Evolutionary conservation across 139 green algal species (phyloP).

Genomic region (Asterochloris sp.): DNA sequence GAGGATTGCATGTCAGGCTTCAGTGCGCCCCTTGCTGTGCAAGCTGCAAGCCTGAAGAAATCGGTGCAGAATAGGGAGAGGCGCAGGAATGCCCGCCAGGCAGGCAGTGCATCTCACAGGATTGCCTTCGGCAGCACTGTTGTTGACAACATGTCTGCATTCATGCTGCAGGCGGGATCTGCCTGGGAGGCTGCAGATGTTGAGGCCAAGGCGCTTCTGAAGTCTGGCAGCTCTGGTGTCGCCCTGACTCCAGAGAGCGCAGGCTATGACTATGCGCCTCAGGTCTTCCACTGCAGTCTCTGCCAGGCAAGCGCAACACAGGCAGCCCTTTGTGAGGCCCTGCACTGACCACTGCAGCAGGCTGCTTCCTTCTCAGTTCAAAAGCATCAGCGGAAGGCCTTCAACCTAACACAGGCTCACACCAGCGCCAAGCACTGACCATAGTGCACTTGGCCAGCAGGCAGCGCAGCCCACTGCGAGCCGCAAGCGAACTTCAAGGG

Average conservation of each 20-base stretch:
- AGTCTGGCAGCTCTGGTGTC: neutral
- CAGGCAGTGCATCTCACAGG: neutral
- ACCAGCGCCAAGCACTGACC: neutral
- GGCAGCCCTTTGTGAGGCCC: no score
- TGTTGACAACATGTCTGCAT: neutral
- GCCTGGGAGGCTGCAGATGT: neutral
- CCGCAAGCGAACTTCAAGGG: neutral
- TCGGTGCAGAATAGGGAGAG: slow-evolving; percentile 1
- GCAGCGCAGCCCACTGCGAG: neutral
- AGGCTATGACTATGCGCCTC: neutral
- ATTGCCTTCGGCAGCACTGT: neutral
- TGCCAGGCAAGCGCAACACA: no score
- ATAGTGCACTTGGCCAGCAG: neutral
- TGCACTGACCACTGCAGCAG: no score
- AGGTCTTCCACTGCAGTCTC: neutral
- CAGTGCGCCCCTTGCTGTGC: neutral
- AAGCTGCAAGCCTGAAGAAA: slow-evolving; percentile 9
- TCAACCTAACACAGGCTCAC: no score
- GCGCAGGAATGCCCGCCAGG: neutral
- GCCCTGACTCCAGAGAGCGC: neutral
- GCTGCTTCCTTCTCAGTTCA: no score
- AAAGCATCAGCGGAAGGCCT: no score
- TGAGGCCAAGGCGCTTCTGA: neutral
- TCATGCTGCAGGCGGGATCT: neutral
- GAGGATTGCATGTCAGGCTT: neutral